Evolutionary conservation across 176 grass and related monocot species (phyloP), one percentile per base, ranked within the genome.

Genomic region (Hsuehochloa calcarea): DNA sequence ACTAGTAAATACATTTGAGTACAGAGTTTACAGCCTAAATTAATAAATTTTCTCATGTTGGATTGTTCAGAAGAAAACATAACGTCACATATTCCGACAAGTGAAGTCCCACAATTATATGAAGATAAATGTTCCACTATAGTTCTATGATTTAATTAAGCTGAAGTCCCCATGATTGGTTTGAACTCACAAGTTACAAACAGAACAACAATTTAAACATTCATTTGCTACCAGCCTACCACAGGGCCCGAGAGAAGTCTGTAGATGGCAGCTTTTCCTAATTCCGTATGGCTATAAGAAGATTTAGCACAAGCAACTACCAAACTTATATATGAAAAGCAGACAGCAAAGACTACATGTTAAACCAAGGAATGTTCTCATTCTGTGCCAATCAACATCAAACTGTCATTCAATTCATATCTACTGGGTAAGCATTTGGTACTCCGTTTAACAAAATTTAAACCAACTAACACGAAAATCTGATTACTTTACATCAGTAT

Each of bases 61-160:
- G 64, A 70, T 82, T 49, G 63, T 79, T 66, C 54, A 76, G 52
- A 81, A 75, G 68, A 75, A 82, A 12, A 82, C 14, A 82, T 56
- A 72, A 5, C 15, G 25, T 47, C 34, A 37, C 43, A 47, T 45
- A 68, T 22, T 59, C 19, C 26, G 61, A 60, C 10, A 38, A 68
- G 38, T 49, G 50, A 51, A 35, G 43, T 77, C 11, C 65, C 51
- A 59, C 22, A 71, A 67, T n/a, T 20, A 19, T 38, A 9, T 16
- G 20, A 58, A 58, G 31, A 49, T 55, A 26, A 6, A 51, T 84
- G n/a, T 75, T 66, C 22, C 29, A 45, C 4, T 39, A 83, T 55
- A 46, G 37, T 84, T 40, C 50, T 60, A 46, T 63, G 29, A 62
- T 23, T 71, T 34, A 55, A 29, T 86, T 83, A 70, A 65, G 17